Evolutionary conservation across 306 rosid genomes (phyloP), one percentile per base, ranked within the genome.

Genomic region (Quercus dentata): DNA sequence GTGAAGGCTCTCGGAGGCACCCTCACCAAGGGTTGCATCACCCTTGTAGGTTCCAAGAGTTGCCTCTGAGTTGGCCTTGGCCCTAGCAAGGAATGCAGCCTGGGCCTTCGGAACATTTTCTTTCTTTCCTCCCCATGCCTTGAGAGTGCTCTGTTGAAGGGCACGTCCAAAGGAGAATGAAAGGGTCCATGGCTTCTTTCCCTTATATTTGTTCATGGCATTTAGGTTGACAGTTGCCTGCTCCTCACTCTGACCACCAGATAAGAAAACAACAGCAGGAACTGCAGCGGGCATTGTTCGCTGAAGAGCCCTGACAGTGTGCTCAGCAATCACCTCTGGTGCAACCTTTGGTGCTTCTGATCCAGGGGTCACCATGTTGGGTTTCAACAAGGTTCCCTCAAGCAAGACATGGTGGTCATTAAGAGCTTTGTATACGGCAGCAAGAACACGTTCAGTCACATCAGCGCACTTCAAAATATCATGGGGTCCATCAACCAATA

Each of bases 241-340:
- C 81, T 93, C 97, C 85, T 93, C 98, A 30, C 98, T 91, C 83
- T 93, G 98, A n/a, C 98, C 98, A 1, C 98, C 97, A 6, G 98
- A 91, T 74, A 93, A 83, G 88, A 93, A 93, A 41, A 91, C 93
- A 0, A 91, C 85, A 4, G 94, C 98, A 0, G 98, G 98, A 62
- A 93, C 97, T 0, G 94, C 94, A 0, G 97, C 75, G 0, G 98
- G 98, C 20, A 92, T 90, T 0, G 98, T 93, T 28, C 97, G 76
- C 82, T 68, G 83, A 80, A 93, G 76, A 5, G 98, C 89, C 56
- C 92, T 81, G 38, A 93, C 91, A 0, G 98, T 93, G 81, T 85
- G 62, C 82, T 93, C 88, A 8, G 94, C 98, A 5, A 93, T 82
- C 21, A 91, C 93, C 80, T 90, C 89, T 2, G 92, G 87, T 1